Evolutionary conservation across 257 asterid genomes (phyloP).

Genomic region (Scutellaria baicalensis): DNA sequence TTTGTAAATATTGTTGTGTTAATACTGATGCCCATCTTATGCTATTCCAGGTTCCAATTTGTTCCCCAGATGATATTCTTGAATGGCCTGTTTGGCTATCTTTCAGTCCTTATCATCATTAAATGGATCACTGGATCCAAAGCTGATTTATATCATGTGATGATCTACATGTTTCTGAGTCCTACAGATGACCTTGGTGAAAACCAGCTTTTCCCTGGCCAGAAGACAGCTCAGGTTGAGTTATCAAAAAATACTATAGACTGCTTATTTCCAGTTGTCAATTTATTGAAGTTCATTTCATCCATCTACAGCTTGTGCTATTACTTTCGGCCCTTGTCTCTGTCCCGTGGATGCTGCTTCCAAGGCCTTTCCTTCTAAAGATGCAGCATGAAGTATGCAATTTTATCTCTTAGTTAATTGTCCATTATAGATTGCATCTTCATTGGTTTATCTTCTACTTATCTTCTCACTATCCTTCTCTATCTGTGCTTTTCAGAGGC

Average conservation of each 20-base stretch:
- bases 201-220: slow-evolving; percentile 89
- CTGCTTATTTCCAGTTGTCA: not conserved
- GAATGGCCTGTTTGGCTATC: slow-evolving; percentile 89
- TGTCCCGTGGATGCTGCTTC: slow-evolving; percentile 99
- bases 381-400: slow-evolving; percentile 60
- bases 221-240: slow-evolving; percentile 76
- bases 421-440: not conserved
- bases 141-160: slow-evolving; percentile 94
- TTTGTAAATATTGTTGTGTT: slow-evolving; percentile 20
- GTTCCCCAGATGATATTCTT: slow-evolving; percentile 87
- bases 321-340: slow-evolving; percentile 72
- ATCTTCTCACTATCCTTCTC: not conserved
- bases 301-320: slow-evolving; percentile 54
- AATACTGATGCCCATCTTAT: slow-evolving; percentile 10
- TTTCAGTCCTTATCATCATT: slow-evolving; percentile 73
- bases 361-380: slow-evolving; percentile 88
- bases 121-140: slow-evolving; percentile 96
- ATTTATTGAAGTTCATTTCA: slow-evolving; percentile 4
- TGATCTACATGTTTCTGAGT: slow-evolving; percentile 98
- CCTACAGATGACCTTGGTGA: slow-evolving; percentile 95
- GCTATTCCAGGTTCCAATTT: slow-evolving; percentile 83
- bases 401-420: slow-evolving; percentile 4
- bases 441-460: not conserved
- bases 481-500: slow-evolving; percentile 57
- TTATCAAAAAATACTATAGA: not conserved